phyloP scores from a whole-genome alignment of 495 filamentous ascomycete genomes.

The Penicillium mononematosum region DNA sequence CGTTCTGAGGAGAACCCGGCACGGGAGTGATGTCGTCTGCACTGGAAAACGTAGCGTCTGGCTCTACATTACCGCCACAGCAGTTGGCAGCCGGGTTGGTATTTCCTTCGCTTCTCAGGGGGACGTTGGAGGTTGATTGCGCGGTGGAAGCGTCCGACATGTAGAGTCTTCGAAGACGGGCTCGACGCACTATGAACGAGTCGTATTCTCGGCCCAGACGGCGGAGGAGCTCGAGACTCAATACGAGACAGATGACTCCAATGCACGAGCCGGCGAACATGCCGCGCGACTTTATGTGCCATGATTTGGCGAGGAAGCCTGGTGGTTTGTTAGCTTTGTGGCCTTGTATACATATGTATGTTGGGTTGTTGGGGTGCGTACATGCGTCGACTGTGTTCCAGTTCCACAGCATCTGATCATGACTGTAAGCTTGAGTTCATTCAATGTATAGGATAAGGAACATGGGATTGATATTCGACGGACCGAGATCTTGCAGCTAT shows the following conservation, averaged over 20 bases:
- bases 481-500: conserved; percentile 47
- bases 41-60: neutral
- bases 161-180: conserved; percentile 23
- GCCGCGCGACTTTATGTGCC: conserved; percentile 60
- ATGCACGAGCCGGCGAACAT: conserved; percentile 73
- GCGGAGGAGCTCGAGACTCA: conserved; percentile 62
- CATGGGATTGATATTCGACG: conserved; percentile 13
- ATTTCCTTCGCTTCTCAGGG: neutral
- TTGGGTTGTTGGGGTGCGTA: conserved; percentile 19
- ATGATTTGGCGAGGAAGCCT: conserved; percentile 63
- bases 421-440: conserved; percentile 11
- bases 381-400: conserved; percentile 70
- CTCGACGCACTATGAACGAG: conserved; percentile 50
- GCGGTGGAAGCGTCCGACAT: conserved; percentile 7
- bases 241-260: conserved; percentile 61
- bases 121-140: neutral
- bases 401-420: conserved; percentile 71
- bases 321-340: conserved; percentile 10
- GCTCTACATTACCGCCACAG: conserved; percentile 1
- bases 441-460: no score
- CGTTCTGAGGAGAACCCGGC: neutral
- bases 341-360: neutral
- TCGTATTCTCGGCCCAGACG: conserved; percentile 61
- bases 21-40: conserved; percentile 13
- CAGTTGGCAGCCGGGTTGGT: conserved; percentile 7